phyloP scores from a whole-genome alignment of 805 yeast genomes.

The Monosporozyma aerobia region DNA sequence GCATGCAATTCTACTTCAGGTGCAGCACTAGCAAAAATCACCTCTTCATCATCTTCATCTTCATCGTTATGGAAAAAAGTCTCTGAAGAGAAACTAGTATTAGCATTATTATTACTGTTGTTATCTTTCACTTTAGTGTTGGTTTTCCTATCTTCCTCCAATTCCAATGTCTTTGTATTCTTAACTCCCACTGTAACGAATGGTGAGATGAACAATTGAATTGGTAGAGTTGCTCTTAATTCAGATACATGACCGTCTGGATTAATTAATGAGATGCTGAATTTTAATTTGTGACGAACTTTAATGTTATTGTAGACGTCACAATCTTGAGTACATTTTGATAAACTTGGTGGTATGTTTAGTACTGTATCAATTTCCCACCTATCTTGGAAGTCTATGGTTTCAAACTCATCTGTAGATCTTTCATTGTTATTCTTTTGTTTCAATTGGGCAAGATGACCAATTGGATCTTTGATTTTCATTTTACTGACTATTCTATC shows the following conservation, averaged over 20 bases:
- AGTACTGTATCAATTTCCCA: conserved; percentile 68
- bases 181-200: conserved; percentile 54
- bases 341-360: conserved; percentile 61
- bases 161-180: conserved; percentile 8
- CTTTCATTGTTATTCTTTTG: conserved; percentile 16
- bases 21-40: conserved; percentile 31
- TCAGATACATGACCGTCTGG: conserved; percentile 93
- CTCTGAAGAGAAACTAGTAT: conserved; percentile 9
- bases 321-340: conserved; percentile 80
- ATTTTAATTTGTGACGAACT: conserved; percentile 83
- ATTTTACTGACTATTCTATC: conserved; percentile 57
- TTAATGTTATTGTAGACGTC: conserved; percentile 59
- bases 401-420: neutral
- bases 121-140: conserved; percentile 2
- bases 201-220: conserved; percentile 69
- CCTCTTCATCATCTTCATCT: conserved; percentile 29
- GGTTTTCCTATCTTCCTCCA: conserved; percentile 1
- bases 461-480: conserved; percentile 34
- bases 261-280: conserved; percentile 67
- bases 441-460: conserved; percentile 19
- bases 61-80: conserved; percentile 6
- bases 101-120: neutral
- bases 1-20: conserved; percentile 19
- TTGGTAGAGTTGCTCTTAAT: conserved; percentile 82
- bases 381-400: conserved; percentile 36